Evolutionary conservation across 2,329 filamentous ascomycete species (phyloP), one percentile per base, ranked within the genome.

Genomic region (Fusarium beomiforme): DNA sequence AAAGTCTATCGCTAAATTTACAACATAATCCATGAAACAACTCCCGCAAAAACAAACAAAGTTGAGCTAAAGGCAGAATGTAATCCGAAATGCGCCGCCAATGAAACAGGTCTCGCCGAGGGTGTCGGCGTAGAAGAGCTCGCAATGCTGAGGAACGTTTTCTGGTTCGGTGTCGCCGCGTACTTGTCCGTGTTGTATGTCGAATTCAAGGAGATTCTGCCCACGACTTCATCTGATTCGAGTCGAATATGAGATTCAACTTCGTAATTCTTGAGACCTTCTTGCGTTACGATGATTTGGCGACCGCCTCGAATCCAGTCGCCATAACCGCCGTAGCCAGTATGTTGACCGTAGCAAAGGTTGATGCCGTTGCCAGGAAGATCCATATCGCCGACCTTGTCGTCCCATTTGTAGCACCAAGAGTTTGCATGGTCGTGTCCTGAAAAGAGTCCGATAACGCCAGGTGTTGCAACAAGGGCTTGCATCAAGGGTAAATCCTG

Each of bases 271-370:
- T 72, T 73, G 8, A 88, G 76, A 5, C 78, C 78, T 1, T 80
- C 75, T 42, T 86, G 81, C 3, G 83, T 79, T 3, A 91, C 68
- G 3, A 83, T 70, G n/a, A 92, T 79, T 70, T 90, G 87, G 0
- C 89, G 83, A 3, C 85, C 84, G 1, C 91, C 91, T 1, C 91
- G 85, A 11, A 86, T 86, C 87, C 87, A 92, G 51, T 83, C 83
- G 0, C 90, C 89, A 69, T 93, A 93, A 0, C 91, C 91, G 2
- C 91, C 91, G 61, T 93, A 93, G 1, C 91, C 91, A 0, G 88
- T 86, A 69, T 91, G 90, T 71, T 91, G 88, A 4, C 89, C 89
- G 75, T 91, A 92, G 72, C 85, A 87, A 10, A 87, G 70, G 58
- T 84, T 82, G 44, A 83, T 76, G 1, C 84, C 84, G 56, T 83